Base-by-base conservation (phyloP, 2,329 filamentous ascomycete genomes). In the Chaetothyriales sp. region DNA sequence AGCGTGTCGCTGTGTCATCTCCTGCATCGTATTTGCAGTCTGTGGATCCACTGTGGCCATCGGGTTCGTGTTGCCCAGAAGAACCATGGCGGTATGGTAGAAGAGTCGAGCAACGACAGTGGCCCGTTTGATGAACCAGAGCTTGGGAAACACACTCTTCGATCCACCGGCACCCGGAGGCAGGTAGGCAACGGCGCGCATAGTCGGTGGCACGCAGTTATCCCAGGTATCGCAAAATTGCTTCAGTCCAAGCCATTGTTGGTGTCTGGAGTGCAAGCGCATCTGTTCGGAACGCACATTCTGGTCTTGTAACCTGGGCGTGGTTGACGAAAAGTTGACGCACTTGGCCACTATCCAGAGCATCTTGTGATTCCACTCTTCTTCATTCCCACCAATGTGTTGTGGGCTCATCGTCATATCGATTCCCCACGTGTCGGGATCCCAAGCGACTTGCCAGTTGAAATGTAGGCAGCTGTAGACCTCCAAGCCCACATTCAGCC, bases 401-500 rank as follows among this genome's bases (percentile, higher is more conserved):
- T 77, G 70, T 6, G 73, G 70, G 5, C 70, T 68, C 60, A 92
- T 83, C 59, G 84, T 77, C 73, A 92, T 80, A 60, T 94, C 82
- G 18, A 95, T 73, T 1, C 84, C 85, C 89, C 90, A 95, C 9
- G 86, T 79, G 59, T 95, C 86, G 0, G 88, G 89, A 49, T 94
- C 81, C 86, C 88, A 95, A 0, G 86, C 81, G 10, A 87, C 79
- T 57, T 81, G 78, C 84, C 86, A 94, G 63, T 90, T 88, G 66
- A 87, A 87, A 57, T 86, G 83, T 15, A 95, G 72, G 64, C 88
- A 95, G 56, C 80, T 86, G 25, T 95, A 72, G n/a, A 95, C 73
- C 64, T 96, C 90, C 75, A 95, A 84, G 15, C 83, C 84, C 15
- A 94, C 81, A 60, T 93, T 95, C 39, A 95, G 73, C 89, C 90